Evolutionary conservation across 1,139 yeast genomes (phyloP).

Genomic region (Arxiozyma slooffiae): DNA sequence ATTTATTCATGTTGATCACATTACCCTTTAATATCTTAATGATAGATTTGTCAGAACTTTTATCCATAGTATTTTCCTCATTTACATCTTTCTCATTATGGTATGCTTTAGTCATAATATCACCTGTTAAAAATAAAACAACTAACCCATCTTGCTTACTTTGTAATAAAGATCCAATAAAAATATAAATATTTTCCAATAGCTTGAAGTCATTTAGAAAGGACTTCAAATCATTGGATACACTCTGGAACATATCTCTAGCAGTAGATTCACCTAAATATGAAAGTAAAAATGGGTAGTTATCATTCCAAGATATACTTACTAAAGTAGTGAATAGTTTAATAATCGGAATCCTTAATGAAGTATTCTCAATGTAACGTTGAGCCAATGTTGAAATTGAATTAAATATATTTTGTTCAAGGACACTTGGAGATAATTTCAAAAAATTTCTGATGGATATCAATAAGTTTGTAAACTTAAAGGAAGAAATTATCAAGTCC

Average conservation of each 20-base stretch:
- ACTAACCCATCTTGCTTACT: slow-evolving; percentile 83
- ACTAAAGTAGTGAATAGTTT: slow-evolving; percentile 55
- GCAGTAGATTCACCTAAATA: slow-evolving; percentile 64
- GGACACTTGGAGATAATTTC: slow-evolving; percentile 46
- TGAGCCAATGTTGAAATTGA: slow-evolving; percentile 49
- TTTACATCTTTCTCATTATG: slow-evolving; percentile 2
- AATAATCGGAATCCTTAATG: slow-evolving; percentile 44
- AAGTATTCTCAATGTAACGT: slow-evolving; percentile 44
- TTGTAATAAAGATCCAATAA: slow-evolving; percentile 66
- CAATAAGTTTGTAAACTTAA: slow-evolving; percentile 37
- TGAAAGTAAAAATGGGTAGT: slow-evolving; percentile 70
- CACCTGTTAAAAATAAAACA: slow-evolving; percentile 65
- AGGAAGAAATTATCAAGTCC: slow-evolving; percentile 31
- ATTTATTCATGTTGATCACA: slow-evolving; percentile 41
- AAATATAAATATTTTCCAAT: slow-evolving; percentile 53
- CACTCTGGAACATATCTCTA: slow-evolving; percentile 45
- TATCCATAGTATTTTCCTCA: slow-evolving; percentile 2
- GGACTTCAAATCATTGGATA: slow-evolving; percentile 53
- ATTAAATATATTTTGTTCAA: slow-evolving; percentile 53
- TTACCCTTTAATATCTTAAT: slow-evolving; percentile 52
- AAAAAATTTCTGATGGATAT: slow-evolving; percentile 47
- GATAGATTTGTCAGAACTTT: slow-evolving; percentile 31
- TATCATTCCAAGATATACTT: slow-evolving; percentile 48
- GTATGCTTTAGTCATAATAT: slow-evolving; percentile 34
- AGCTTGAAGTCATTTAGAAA: slow-evolving; percentile 48